Conservation (phyloP, 495 filamentous ascomycete species). For the Tetracladium setigerum region DNA sequence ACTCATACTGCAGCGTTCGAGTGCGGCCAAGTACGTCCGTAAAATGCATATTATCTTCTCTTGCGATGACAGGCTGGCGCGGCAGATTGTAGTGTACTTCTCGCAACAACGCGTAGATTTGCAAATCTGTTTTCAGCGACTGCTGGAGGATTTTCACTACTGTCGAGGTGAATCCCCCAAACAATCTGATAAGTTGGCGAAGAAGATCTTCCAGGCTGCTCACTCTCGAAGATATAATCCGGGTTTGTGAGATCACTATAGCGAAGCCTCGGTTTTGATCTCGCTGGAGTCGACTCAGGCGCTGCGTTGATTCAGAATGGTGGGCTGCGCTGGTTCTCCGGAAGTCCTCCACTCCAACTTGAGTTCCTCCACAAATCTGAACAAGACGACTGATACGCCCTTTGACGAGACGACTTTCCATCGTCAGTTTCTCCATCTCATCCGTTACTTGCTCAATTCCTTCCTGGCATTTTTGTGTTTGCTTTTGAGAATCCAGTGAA, state of each 20-base stretch:
- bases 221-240: no score
- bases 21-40: conserved; percentile 20
- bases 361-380: background rate
- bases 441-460: no score
- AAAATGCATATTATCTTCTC: conserved; percentile 17
- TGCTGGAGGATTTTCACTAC: background rate
- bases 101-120: background rate
- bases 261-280: no score
- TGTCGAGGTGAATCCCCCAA: background rate
- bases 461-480: no score
- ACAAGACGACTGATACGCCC: background rate
- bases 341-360: conserved; percentile 14
- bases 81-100: background rate
- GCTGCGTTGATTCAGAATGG: background rate
- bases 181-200: background rate
- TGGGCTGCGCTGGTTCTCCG: conserved; percentile 2
- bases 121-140: background rate
- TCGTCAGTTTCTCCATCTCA: no score
- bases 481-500: no score
- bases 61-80: background rate
- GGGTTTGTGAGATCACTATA: background rate
- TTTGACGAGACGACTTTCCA: no score
- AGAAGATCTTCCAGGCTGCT: background rate
- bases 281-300: no score
- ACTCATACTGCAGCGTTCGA: conserved; percentile 18